Base-by-base conservation (phyloP, 177 flowering plant genomes). In the Tripterygium wilfordii region DNA sequence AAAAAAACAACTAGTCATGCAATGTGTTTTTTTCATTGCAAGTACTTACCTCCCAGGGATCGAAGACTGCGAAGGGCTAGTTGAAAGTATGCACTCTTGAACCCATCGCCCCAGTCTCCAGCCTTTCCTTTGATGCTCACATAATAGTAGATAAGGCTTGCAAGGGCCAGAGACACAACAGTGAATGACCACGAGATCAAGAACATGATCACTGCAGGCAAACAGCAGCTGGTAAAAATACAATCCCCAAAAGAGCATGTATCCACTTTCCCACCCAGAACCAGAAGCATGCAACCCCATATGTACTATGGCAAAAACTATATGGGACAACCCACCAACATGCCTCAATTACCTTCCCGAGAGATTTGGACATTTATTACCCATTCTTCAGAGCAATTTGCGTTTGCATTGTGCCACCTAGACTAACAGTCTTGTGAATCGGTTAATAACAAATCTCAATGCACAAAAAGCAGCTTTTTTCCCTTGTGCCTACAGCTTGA, bases 81-180 rank as follows among this genome's bases (percentile, higher is more conserved):
- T 38, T 90, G 99, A 74, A 94, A 94, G 64, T 94, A 94, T 31
- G 99, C 99, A 80, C 99, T 94, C 64, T 94, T 94, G 72, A 94
- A 87, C 45, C 99, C 99, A 66, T 94, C 99, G 15, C 99, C 99
- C 99, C 99, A 94, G 60, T 94, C 97, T 37, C 99, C 99, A 56
- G 99, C 99, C 64, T 94, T 94, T 45, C 99, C 99, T 68, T 87
- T 87, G 45, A 94, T 36, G 72, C 95, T 64, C 53, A 94, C 99
- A 56, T 94, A 94, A 60, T 94, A 83, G 71, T 94, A 94, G 53
- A 94, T 89, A 44, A 94, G 92, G 61, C 88, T 78, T 30, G 85
- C 99, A 53, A 94, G 95, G 57, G 96, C 96, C 40, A 94, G 76
- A 57, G 99, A 72, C 9, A 94, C 85, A 50, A 94, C 77, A 21